Base-by-base conservation (phyloP, 2,329 filamentous ascomycete species). In the Didymella arachidicola region DNA sequence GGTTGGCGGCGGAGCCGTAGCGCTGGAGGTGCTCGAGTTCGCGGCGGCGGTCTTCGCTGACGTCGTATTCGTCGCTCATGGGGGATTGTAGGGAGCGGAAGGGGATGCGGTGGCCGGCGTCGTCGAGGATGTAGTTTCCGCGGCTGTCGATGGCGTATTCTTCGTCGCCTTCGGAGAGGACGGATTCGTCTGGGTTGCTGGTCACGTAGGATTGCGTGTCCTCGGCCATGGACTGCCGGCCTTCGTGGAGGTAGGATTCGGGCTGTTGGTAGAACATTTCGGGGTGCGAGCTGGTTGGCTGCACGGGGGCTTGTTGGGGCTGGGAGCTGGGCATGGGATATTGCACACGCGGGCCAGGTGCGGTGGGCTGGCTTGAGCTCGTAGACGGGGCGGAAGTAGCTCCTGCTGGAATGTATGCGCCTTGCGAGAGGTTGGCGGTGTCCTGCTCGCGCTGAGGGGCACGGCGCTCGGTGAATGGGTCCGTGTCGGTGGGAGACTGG, bases 391-490 rank as follows among this genome's bases (percentile, higher is more conserved):
- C 63, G 8, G 68, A 60, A 34, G 64, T 57, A 46, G 68, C 72
- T 12, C 72, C 72, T n/a, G 69, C 69, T 0, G 74, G 75, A 22
- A 72, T 60, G 53, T 76, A 76, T 10, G 71, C 66, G n/a, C 74
- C 74, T 59, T 74, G 72, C 3, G 68, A 65, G 11, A 77, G 61
- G 14, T 71, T 66, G 48, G 73, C 60, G 3, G 65, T 63, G n/a
- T 77, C 71, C 6, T 72, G 70, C 41, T 76, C 73, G 19, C 71
- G 70, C 18, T 64, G 72, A 18, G 60, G 53, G 47, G 65, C 70
- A 6, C 66, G 73, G 19, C 45, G 73, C 65, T 88, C 86, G 3
- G 82, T 83, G 68, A 88, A 89, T 0, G 87, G 87, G 67, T 90
- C 87, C 0, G 84, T 86, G 53, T 84, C 83, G 2, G 84, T 85